Evolutionary conservation across 2,329 filamentous ascomycete genomes (phyloP).

Genomic region (Calcarisporium arbuscula): DNA sequence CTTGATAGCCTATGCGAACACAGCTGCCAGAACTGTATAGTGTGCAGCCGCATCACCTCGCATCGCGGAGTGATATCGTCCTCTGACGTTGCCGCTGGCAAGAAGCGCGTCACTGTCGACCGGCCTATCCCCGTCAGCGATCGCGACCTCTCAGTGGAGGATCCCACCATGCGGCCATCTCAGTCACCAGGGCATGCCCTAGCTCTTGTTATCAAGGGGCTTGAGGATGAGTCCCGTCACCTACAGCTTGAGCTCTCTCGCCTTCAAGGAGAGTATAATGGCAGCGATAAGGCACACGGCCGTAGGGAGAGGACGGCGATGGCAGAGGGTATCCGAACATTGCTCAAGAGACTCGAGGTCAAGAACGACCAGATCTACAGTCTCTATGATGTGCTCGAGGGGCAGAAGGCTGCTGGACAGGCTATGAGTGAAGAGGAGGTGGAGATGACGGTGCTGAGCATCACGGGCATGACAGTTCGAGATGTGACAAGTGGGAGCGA

Average conservation of each 20-base stretch:
- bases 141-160: slow-evolving; percentile 43
- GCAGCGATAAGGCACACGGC: slow-evolving; percentile 59
- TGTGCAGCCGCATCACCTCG: slow-evolving; percentile 48
- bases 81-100: slow-evolving; percentile 32
- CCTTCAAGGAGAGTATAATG: slow-evolving; percentile 57
- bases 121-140: slow-evolving; percentile 63
- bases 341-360: slow-evolving; percentile 59
- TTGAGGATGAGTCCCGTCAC: slow-evolving; percentile 74
- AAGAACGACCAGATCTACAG: slow-evolving; percentile 78
- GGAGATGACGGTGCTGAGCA: slow-evolving; percentile 56
- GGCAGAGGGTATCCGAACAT: slow-evolving; percentile 51
- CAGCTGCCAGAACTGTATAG: slow-evolving; percentile 49
- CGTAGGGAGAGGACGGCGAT: slow-evolving; percentile 58
- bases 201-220: slow-evolving; percentile 73
- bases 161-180: slow-evolving; percentile 56
- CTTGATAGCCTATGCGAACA: slow-evolving; percentile 49
- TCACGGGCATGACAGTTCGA: slow-evolving; percentile 39
- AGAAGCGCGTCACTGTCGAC: slow-evolving; percentile 55
- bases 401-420: slow-evolving; percentile 61
- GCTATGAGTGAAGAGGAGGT: slow-evolving; percentile 57
- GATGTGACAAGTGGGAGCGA: slow-evolving; percentile 32
- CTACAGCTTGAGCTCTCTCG: slow-evolving; percentile 62
- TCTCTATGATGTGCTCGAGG: slow-evolving; percentile 77
- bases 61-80: slow-evolving; percentile 32
- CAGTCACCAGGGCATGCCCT: slow-evolving; percentile 67